phyloP scores from a whole-genome alignment of 2,329 filamentous ascomycete genomes.

The Fusarium illudens region DNA sequence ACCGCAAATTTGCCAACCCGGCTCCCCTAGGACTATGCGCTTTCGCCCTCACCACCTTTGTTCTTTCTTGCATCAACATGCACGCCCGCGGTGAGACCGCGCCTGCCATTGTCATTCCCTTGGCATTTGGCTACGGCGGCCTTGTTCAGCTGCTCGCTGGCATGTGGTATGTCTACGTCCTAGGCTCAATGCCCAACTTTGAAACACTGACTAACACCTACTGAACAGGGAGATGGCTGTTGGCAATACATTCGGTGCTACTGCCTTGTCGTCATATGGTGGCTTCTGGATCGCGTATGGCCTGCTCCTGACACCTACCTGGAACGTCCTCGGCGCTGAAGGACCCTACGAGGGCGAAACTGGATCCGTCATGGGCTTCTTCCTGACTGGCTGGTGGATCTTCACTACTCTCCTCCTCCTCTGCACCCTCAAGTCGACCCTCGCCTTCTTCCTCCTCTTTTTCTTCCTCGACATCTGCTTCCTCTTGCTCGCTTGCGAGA shows the following conservation, averaged over 20 bases:
- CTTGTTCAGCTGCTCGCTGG: constrained; percentile 78
- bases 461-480: constrained; percentile 80
- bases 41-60: constrained; percentile 85
- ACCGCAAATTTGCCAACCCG: constrained; percentile 81
- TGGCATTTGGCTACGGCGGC: constrained; percentile 80
- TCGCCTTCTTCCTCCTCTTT: constrained; percentile 82
- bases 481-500: constrained; percentile 73
- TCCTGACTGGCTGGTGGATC: constrained; percentile 83
- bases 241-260: constrained; percentile 88
- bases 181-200: neutral
- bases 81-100: constrained; percentile 64
- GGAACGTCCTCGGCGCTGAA: constrained; percentile 61
- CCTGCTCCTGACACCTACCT: constrained; percentile 74
- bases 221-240: constrained; percentile 78
- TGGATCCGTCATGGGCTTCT: constrained; percentile 73
- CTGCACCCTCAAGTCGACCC: constrained; percentile 78
- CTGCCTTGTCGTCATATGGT: constrained; percentile 81
- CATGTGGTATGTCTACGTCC: constrained; percentile 74
- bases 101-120: constrained; percentile 73
- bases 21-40: constrained; percentile 79
- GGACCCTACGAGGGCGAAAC: constrained; percentile 57
- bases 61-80: constrained; percentile 79
- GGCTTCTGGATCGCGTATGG: constrained; percentile 84
- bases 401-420: constrained; percentile 80
- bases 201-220: constrained; percentile 6